Evolutionary conservation across 2,329 filamentous ascomycete genomes (phyloP).

Genomic region (Blumeria graminis): DNA sequence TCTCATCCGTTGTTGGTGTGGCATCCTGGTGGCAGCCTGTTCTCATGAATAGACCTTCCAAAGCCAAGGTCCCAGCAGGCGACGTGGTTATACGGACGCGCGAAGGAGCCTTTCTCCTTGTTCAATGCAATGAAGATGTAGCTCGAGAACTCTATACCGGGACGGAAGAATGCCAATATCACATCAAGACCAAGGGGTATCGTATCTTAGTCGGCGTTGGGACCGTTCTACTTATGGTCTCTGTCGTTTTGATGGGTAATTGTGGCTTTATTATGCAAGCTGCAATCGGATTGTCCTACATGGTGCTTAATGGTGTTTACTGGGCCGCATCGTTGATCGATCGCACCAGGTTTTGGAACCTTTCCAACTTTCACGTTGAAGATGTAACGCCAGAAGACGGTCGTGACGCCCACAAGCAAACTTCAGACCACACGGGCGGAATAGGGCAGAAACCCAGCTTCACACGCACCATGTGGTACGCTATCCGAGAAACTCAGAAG

Average conservation of each 20-base stretch:
- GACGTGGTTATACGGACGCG: slow-evolving; percentile 38
- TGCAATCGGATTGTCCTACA: slow-evolving; percentile 31
- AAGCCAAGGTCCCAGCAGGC: slow-evolving; percentile 22
- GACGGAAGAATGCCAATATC: slow-evolving; percentile 34
- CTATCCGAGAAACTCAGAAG: slow-evolving; percentile 27
- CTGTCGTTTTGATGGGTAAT: slow-evolving; percentile 35
- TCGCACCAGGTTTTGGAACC: slow-evolving; percentile 28
- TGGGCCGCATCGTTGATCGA: slow-evolving; percentile 21
- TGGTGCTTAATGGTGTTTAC: slow-evolving; percentile 33
- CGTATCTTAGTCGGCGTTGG: slow-evolving; percentile 29
- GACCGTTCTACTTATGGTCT: slow-evolving; percentile 35
- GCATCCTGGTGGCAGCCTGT: slow-evolving; percentile 33
- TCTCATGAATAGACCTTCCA: slow-evolving; percentile 26
- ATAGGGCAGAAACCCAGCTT: slow-evolving; percentile 23
- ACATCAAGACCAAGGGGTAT: slow-evolving; percentile 22
- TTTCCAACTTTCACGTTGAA: slow-evolving; percentile 24
- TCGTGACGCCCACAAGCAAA: slow-evolving; percentile 14
- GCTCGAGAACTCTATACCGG: slow-evolving; percentile 37
- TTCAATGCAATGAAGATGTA: slow-evolving; percentile 33
- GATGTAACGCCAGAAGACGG: slow-evolving; percentile 21
- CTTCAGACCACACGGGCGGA: slow-evolving; percentile 10
- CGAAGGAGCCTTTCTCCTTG: slow-evolving; percentile 32
- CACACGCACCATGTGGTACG: slow-evolving; percentile 33
- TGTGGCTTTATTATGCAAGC: slow-evolving; percentile 35
- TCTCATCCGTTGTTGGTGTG: slow-evolving; percentile 28